Evolutionary conservation across 352 stramenopile genomes (phyloP).

Genomic region (Globisporangium middletonii): DNA sequence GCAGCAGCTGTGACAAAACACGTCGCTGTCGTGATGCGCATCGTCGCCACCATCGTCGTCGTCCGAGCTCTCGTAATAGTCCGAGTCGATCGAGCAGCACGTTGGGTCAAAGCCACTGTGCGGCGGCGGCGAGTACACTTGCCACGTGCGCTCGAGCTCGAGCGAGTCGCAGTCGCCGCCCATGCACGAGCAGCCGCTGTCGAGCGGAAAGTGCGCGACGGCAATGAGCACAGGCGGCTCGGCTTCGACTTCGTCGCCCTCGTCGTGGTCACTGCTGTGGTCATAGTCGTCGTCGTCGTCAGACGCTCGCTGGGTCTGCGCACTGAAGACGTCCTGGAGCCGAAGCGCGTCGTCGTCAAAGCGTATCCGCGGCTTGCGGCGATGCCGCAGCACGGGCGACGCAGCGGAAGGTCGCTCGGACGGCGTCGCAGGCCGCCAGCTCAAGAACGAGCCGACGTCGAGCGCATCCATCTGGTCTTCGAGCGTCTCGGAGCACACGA

Average conservation of each 20-base stretch:
- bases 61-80: slow-evolving; percentile 1
- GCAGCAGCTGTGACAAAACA: no score
- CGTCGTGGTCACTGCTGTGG: neutral
- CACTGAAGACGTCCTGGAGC: slow-evolving; percentile 5
- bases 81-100: slow-evolving; percentile 5
- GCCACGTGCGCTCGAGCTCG: slow-evolving; percentile 7
- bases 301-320: slow-evolving; percentile 4
- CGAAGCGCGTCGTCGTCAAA: slow-evolving; percentile 2
- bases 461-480: slow-evolving; percentile 13
- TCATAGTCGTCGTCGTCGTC: neutral
- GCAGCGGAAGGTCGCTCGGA: neutral
- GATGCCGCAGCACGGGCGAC: neutral
- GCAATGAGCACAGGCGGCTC: neutral
- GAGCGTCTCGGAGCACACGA: slow-evolving; percentile 13
- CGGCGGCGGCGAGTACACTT: slow-evolving; percentile 11
- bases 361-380: slow-evolving; percentile 12
- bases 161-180: neutral
- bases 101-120: slow-evolving; percentile 7
- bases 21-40: neutral
- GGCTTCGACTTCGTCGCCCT: neutral
- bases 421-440: neutral
- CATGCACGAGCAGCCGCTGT: slow-evolving; percentile 8
- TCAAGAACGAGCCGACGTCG: slow-evolving; percentile 8
- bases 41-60: slow-evolving; percentile 3
- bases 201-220: slow-evolving; percentile 5